A percentile compares a stretch with the other conserved stretches of the same genome.
These are phyloP conservation scores for Pseudogymnoascus sp. DNA, from an alignment of 2,329 filamentous ascomycete genomes.

Conservation along the genomic window DNA sequence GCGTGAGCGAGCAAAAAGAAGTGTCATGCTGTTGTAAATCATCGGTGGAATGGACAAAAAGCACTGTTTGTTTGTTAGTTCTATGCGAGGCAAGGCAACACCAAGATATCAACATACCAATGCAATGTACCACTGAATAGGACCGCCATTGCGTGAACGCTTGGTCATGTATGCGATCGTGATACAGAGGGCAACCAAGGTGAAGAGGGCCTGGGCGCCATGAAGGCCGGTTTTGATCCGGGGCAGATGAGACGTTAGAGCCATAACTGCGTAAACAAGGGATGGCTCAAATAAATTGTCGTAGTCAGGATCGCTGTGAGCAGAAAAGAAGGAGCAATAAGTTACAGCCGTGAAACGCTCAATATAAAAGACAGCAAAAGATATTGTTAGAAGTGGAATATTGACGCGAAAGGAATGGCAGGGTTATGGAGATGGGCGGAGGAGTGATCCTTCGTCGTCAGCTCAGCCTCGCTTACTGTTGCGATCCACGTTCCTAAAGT, in stretches of 20 bases:
- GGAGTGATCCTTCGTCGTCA: not conserved
- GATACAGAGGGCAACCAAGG: constrained; percentile 51
- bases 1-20: constrained; percentile 56
- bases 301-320: not conserved
- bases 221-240: constrained; percentile 51
- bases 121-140: constrained; percentile 57
- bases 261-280: constrained; percentile 4
- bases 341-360: not conserved
- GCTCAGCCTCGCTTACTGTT: not conserved
- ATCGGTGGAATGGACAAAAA: constrained; percentile 59
- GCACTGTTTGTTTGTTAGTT: constrained; percentile 41
- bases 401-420: not conserved
- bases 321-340: not conserved
- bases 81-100: not conserved
- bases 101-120: constrained; percentile 42
- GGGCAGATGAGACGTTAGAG: constrained; percentile 7
- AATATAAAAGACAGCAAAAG: constrained; percentile 2
- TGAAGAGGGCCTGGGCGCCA: constrained; percentile 47
- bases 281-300: constrained; percentile 1
- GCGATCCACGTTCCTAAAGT: not conserved
- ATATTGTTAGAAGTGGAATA: not conserved
- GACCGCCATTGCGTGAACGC: constrained; percentile 47
- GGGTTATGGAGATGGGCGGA: not conserved
- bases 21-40: constrained; percentile 60
- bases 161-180: constrained; percentile 52